Conservation (phyloP, 495 filamentous ascomycete species). For the Physcia stellaris region DNA sequence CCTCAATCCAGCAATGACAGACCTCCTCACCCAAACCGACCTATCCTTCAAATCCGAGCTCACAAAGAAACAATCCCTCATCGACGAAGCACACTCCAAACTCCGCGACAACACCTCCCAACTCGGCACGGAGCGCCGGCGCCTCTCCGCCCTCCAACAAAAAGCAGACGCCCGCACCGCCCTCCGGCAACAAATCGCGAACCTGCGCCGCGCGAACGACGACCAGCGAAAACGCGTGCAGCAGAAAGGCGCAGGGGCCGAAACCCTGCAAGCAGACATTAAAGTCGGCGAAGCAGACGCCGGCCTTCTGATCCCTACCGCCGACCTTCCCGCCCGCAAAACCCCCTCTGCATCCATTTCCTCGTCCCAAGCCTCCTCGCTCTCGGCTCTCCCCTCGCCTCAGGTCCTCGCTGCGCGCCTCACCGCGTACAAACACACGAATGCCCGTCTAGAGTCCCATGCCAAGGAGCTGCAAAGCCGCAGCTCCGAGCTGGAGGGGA, state of each 20-base stretch:
- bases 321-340: slow-evolving; percentile 18
- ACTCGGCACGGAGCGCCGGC: slow-evolving; percentile 59
- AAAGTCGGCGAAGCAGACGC: slow-evolving; percentile 40
- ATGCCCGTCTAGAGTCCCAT: slow-evolving; percentile 25
- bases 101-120: slow-evolving; percentile 69
- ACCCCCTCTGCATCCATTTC: slow-evolving; percentile 6
- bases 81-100: slow-evolving; percentile 60
- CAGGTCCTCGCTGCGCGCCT: slow-evolving; percentile 22
- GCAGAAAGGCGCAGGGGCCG: slow-evolving; percentile 16
- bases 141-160: slow-evolving; percentile 49
- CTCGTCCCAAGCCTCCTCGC: slow-evolving; percentile 13
- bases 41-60: slow-evolving; percentile 62
- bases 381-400: slow-evolving; percentile 18
- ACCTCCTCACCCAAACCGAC: slow-evolving; percentile 60
- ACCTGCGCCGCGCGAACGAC: slow-evolving; percentile 41
- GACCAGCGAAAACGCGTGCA: slow-evolving; percentile 26
- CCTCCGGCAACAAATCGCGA: slow-evolving; percentile 45
- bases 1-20: slow-evolving; percentile 33
- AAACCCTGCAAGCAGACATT: slow-evolving; percentile 20
- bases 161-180: slow-evolving; percentile 44
- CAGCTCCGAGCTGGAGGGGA: slow-evolving; percentile 51
- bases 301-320: slow-evolving; percentile 32
- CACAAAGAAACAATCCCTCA: slow-evolving; percentile 63
- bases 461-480: slow-evolving; percentile 41
- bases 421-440: slow-evolving; percentile 35